A percentile compares a stretch with the other conserved stretches of the same genome.
Conservation (phyloP, 106 monocot genomes). For the Phalaenopsis aphrodite region DNA sequence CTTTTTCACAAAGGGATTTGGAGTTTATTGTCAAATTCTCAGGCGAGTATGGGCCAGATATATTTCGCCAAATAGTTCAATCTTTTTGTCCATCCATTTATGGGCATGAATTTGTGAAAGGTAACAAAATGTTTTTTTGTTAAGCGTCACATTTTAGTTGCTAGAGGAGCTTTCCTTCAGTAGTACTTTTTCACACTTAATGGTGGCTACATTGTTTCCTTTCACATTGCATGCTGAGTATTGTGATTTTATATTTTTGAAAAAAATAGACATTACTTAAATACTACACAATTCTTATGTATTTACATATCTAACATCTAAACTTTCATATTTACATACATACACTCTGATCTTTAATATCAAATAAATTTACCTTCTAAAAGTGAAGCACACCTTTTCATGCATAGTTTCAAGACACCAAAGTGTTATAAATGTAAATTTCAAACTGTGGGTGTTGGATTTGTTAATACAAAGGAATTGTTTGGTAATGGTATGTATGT, state of each 20-base stretch:
- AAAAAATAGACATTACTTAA: too few species aligned
- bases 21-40: constrained; percentile 90
- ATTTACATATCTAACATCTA: too few species aligned
- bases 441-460: too few species aligned
- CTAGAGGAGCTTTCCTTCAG: not conserved
- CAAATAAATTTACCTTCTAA: too few species aligned
- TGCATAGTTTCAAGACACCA: too few species aligned
- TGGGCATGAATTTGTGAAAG: constrained; percentile 99
- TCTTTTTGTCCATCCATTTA: constrained; percentile 97
- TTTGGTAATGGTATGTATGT: too few species aligned
- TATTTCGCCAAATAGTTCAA: constrained; percentile 89
- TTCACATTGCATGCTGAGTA: not conserved
- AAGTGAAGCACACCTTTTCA: too few species aligned
- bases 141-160: not conserved
- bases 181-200: not conserved
- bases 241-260: not conserved
- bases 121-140: constrained; percentile 16
- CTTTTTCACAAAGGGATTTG: constrained; percentile 79
- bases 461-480: too few species aligned
- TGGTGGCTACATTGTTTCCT: not conserved
- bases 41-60: constrained; percentile 76
- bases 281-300: too few species aligned
- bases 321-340: too few species aligned
- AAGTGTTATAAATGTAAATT: too few species aligned
- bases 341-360: too few species aligned